Evolutionary conservation across 2,329 filamentous ascomycete species (phyloP).

Genomic region (Curvularia lunata): DNA sequence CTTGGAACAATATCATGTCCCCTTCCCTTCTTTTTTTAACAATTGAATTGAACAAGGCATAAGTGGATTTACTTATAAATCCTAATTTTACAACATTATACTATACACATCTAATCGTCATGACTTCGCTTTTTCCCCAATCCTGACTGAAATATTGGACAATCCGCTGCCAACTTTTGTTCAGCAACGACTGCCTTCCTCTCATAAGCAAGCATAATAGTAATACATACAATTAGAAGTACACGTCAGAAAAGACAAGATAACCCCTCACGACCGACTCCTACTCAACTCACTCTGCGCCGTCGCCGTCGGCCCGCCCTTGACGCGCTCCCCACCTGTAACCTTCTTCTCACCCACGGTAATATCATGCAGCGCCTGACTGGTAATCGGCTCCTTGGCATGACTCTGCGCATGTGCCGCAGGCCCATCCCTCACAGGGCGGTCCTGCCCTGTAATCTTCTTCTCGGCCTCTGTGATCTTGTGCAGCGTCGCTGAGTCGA

Average conservation of each 20-base stretch:
- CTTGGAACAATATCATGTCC: neutral
- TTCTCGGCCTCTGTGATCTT: slow-evolving; percentile 44
- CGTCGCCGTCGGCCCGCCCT: slow-evolving; percentile 38
- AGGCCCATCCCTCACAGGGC: slow-evolving; percentile 31
- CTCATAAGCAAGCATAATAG: neutral
- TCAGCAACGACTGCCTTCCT: neutral
- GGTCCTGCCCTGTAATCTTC: slow-evolving; percentile 30
- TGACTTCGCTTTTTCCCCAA: neutral
- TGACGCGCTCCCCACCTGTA: slow-evolving; percentile 41
- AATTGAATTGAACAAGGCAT: neutral
- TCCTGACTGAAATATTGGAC: neutral
- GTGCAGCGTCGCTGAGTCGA: slow-evolving; percentile 36
- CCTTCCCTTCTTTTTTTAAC: too few relatives aligned
- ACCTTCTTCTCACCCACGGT: slow-evolving; percentile 44
- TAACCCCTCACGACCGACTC: slow-evolving; percentile 22
- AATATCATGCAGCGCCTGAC: slow-evolving; percentile 42
- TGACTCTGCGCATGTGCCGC: slow-evolving; percentile 42
- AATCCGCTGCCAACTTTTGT: neutral
- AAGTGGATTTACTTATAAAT: neutral
- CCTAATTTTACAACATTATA: neutral
- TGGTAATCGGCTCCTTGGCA: slow-evolving; percentile 37
- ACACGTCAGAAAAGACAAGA: neutral
- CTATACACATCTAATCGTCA: neutral
- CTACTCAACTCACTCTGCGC: slow-evolving; percentile 45
- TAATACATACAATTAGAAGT: neutral